Evolutionary conservation across 352 stramenopile species (phyloP), one percentile per base, ranked within the genome.

Genomic region (Phytophthora agathidicida): DNA sequence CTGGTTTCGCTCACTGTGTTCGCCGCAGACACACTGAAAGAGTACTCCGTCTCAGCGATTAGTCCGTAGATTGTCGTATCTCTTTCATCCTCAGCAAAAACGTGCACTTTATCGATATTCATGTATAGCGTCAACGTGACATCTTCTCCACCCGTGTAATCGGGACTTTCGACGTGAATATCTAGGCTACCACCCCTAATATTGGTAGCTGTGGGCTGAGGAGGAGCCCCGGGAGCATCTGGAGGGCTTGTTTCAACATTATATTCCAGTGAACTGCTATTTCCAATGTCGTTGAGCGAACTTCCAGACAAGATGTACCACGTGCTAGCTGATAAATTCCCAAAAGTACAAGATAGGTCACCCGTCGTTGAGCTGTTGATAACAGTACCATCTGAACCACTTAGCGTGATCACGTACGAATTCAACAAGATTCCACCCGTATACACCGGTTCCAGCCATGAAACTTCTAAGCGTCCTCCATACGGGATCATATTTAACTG

Each of bases 391-490:
- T 65, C 49, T 22, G 9, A 23, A 9, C 16, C 39, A 16, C 22
- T 10, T 7, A 78, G 31, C 0, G 24, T 48, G 6, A 77, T 39
- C 3, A 48, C 14, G n/a, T 80, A 90, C 14, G 39, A 46, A 5
- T 43, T 45, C 8, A 83, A 55, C 0, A 62, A 39, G 2, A 75
- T 59, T 1, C 83, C 83, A 3, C 83, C 83, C 1, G 71, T 77
- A 42, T 86, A 63, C 27, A 71, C 56, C 1, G 76, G 52, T 23
- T 32, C 31, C 9, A 32, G 22, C 83, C 75, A 90, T 2, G 48
- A 46, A 5, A 84, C 68, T 46, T 77, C 59, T 5, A 92, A 53
- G 2, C 51, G 54, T 23, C 83, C 80, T 20, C 82, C 83, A 33
- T 68, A 86, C 0, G 68, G 28, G 7, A 49, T 23, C 0, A 73